A percentile compares a stretch with the other conserved stretches of the same genome.
Evolutionary conservation across 2,329 filamentous ascomycete species (phyloP).

Genomic region (Fusarium brachygibbosum): DNA sequence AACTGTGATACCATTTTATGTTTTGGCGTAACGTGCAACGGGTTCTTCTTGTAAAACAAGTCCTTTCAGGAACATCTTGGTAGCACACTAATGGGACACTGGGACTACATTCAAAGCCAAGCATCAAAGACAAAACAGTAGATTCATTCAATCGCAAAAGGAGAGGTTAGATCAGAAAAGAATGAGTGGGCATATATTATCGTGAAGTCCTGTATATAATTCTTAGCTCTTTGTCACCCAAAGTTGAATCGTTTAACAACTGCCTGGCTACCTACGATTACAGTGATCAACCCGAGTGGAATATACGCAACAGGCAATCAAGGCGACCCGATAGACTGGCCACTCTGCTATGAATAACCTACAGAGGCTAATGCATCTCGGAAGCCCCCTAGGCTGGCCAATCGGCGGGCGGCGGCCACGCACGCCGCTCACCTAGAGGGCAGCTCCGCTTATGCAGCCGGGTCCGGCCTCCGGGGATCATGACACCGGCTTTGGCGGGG

Average conservation of each 20-base stretch:
- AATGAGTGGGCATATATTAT: background rate
- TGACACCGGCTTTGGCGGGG: slow-evolving; percentile 35
- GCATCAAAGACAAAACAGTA: background rate
- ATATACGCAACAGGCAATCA: slow-evolving; percentile 29
- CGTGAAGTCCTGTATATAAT: background rate
- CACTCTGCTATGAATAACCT: slow-evolving; percentile 7
- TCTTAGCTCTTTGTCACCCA: background rate
- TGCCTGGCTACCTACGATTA: background rate
- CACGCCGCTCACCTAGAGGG: slow-evolving; percentile 41
- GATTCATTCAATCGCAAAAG: background rate
- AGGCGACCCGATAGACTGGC: slow-evolving; percentile 24
- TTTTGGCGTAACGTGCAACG: background rate
- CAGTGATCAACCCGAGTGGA: slow-evolving; percentile 17
- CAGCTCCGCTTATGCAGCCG: slow-evolving; percentile 44
- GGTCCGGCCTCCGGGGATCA: slow-evolving; percentile 43
- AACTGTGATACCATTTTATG: slow-evolving; percentile 17
- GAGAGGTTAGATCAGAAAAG: background rate
- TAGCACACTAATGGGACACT: background rate
- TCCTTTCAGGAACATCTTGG: background rate
- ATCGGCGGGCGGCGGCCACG: slow-evolving; percentile 39
- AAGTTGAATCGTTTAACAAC: background rate
- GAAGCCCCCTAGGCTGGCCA: slow-evolving; percentile 30
- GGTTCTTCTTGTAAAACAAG: background rate
- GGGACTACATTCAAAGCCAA: background rate
- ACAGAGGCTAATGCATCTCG: slow-evolving; percentile 26